These are phyloP conservation scores for Corymbia citriodora DNA, from an alignment of 441 rosid genomes.

Conservation along the genomic window DNA sequence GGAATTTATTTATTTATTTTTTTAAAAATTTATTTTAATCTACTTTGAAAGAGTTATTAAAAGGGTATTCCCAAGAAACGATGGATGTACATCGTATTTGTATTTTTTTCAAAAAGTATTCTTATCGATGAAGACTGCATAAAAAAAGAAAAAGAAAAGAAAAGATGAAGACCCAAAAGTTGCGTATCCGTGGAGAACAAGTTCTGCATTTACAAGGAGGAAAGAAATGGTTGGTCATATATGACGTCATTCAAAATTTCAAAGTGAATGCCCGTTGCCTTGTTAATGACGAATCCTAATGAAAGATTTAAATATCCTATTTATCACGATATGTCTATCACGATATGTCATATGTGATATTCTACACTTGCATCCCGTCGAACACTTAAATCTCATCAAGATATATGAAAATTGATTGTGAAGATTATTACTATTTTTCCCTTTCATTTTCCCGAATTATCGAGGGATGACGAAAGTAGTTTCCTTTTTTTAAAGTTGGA, in stretches of 20 bases:
- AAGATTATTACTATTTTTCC: not conserved
- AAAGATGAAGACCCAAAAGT: too few relatives aligned
- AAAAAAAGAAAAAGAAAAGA: not conserved
- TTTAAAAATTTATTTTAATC: too few relatives aligned
- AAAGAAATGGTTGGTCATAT: not conserved
- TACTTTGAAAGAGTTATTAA: not conserved
- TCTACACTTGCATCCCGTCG: fast-evolving
- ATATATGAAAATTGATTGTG: fast-evolving
- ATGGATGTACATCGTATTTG: not conserved
- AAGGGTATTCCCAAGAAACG: not conserved
- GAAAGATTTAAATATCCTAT: not conserved
- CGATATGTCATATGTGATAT: fast-evolving
- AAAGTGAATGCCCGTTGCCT: not conserved
- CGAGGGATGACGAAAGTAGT: not conserved
- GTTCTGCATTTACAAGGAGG: not conserved
- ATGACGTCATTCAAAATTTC: not conserved
- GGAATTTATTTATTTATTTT: not conserved
- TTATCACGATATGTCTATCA: not conserved
- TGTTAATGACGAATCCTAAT: not conserved
- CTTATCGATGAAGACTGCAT: not conserved
- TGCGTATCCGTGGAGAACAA: not conserved
- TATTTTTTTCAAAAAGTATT: not conserved
- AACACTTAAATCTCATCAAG: fast-evolving
- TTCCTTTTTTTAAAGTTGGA: not conserved
- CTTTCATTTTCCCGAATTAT: fast-evolving